phyloP scores from a whole-genome alignment of 108 stramenopile genomes.

The Skeletonema grethae region DNA sequence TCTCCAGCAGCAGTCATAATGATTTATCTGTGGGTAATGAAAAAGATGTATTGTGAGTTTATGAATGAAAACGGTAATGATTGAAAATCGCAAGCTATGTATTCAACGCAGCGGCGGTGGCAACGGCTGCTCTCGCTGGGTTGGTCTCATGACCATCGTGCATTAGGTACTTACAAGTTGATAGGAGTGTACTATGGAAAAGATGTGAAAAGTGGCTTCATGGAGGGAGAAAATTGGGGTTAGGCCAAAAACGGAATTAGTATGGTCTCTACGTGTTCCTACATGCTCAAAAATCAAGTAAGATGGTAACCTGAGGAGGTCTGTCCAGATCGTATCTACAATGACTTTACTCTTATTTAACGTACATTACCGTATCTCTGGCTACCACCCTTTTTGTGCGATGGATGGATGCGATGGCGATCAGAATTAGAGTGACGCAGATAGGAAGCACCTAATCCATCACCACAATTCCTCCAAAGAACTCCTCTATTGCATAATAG shows the following conservation, averaged over 20 bases:
- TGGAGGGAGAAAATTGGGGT: background rate
- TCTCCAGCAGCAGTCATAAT: constrained; percentile 87
- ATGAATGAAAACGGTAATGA: background rate
- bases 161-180: background rate
- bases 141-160: background rate
- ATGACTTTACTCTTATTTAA: background rate
- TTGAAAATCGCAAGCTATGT: too few relatives aligned
- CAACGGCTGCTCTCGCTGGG: background rate
- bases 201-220: background rate
- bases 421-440: too few relatives aligned
- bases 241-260: background rate
- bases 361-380: background rate
- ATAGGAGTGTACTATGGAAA: background rate
- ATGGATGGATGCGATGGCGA: too few relatives aligned
- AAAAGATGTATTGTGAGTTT: background rate
- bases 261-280: background rate
- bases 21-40: background rate
- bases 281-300: background rate
- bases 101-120: background rate
- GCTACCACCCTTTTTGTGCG: background rate
- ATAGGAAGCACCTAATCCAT: background rate
- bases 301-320: background rate
- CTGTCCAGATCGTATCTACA: background rate
- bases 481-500: background rate
- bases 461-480: background rate